Base-by-base conservation (phyloP, 2,329 filamentous ascomycete species). In the Huntiella bhutanensis region DNA sequence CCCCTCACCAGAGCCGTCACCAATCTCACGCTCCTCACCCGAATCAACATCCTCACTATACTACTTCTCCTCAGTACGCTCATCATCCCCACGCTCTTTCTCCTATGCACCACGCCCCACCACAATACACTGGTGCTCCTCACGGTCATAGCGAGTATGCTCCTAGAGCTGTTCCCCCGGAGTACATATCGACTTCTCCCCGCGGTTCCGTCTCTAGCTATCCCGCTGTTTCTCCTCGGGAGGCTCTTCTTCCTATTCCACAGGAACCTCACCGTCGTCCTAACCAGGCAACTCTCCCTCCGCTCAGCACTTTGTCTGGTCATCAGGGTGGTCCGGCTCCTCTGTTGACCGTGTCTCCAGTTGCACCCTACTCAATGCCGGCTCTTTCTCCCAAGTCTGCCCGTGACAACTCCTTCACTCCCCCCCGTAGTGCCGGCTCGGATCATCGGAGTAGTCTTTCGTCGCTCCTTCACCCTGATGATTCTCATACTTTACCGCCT, bases 391-490 rank as follows among this genome's bases (percentile, higher is more conserved):
- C 7, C 52, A 48, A 28, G 50, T 49, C 35, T 50, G 51, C 11
- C 54, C 43, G 41, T 5, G 39, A 38, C n/a, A 16, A 36, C 7
- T 49, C 50, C 12, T 33, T 38, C 28, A 39, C 49, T 8, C 43
- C 47, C 15, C 38, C 50, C 3, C 44, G 45, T 12, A 49, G 46
- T 12, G 40, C 36, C 41, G 28, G 45, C 53, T 45, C 53, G 6
- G 51, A 55, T 38, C 60, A 64, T 56, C 69, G 62, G 58, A 62
- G 67, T 3, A 69, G 64, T 54, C 54, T 73, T 4, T 67, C 68
- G 5, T 64, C 64, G 12, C 59, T 73, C 6, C 59, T 70, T n/a
- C 70, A 75, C 54, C 65, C 71, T 2, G 65, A 65, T 1, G 60
- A 65, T 2, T 55, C 65, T 11, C 62, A 57, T 50, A 67, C 66